Base-by-base conservation (phyloP, 2,329 filamentous ascomycete genomes). In the Drechslerella dactyloides region DNA sequence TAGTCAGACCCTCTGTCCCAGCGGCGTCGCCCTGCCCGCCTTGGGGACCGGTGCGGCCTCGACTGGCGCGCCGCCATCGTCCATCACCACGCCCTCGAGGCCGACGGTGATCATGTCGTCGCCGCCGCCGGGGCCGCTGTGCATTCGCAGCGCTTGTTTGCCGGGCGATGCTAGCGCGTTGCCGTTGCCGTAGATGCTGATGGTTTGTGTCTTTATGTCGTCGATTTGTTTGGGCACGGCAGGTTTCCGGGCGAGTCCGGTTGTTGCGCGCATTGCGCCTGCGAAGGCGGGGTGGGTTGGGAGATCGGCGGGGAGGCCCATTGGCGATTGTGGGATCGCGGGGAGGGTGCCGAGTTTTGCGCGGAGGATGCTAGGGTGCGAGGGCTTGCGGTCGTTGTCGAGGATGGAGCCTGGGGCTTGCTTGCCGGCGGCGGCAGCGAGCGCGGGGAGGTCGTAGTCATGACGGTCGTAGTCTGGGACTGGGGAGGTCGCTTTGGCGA, bases 31-130 rank as follows among this genome's bases (percentile, higher is more conserved):
- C 19, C 69, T 62, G 46, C 69, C 69, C 2, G 69, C 69, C 52
- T 63, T 73, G 54, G 69, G 69, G 23, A 62, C 42, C 30, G 69
- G 69, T 11, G 69, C 69, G 42, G 69, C 51, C 23, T 73, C 69
- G 2, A 73, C 69, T n/a, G 69, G 69, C 15, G 69, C 69, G 33
- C 69, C 69, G 23, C 63, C 63, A 48, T 73, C 69, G 44, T 73
- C 69, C 69, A 73, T 73, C 1, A 73, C 69, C 7, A 73, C 69
- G 10, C 69, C 69, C 37, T 66, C 69, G 24, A 73, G 62, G 7
- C 69, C 69, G 44, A 73, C 69, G 46, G 69, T 73, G 52, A 73
- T 73, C 56, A 68, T 73, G 24, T 65, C 61, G 27, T 72, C 68
- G 21, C 61, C 61, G n/a, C 68, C 61, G 35, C 69, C 69, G 17